Conservation (phyloP, 2,329 filamentous ascomycete genomes). For the Arthrobotrys megalospora region DNA sequence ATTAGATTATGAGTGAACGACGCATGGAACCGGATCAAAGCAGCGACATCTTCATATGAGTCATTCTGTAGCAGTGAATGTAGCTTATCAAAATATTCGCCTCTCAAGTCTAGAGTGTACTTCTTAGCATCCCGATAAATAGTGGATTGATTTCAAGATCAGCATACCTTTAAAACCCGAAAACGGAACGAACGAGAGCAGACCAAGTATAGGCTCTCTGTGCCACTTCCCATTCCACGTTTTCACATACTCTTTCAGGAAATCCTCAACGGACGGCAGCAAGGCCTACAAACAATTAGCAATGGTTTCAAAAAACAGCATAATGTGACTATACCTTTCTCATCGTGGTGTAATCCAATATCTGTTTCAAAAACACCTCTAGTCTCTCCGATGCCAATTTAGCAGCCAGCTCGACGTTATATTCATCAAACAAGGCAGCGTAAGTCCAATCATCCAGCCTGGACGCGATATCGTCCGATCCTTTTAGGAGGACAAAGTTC, state of each 20-base stretch:
- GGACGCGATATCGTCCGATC: constrained; percentile 35
- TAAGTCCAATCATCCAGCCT: constrained; percentile 52
- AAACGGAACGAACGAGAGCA: constrained; percentile 74
- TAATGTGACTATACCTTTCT: constrained; percentile 70
- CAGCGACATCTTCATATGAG: constrained; percentile 72
- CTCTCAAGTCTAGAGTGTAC: constrained; percentile 70
- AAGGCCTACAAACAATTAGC: constrained; percentile 64
- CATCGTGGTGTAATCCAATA: constrained; percentile 73
- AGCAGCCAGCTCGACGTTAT: constrained; percentile 71
- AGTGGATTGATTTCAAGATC: neutral
- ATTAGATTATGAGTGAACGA: constrained; percentile 72
- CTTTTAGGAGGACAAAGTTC: constrained; percentile 78
- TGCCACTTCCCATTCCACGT: constrained; percentile 76
- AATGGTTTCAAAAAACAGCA: neutral
- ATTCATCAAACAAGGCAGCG: constrained; percentile 61
- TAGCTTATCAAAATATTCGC: constrained; percentile 71
- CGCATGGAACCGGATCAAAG: constrained; percentile 78
- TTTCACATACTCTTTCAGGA: constrained; percentile 72
- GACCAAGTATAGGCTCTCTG: constrained; percentile 72
- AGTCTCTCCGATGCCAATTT: constrained; percentile 72
- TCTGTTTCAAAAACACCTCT: constrained; percentile 69
- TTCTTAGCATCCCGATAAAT: neutral
- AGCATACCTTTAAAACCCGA: constrained; percentile 72
- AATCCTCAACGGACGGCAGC: constrained; percentile 69
- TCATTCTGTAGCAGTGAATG: constrained; percentile 72